Evolutionary conservation across 2,329 filamentous ascomycete genomes (phyloP), one percentile per base, ranked within the genome.

Genomic region (Arthroderma sp.): DNA sequence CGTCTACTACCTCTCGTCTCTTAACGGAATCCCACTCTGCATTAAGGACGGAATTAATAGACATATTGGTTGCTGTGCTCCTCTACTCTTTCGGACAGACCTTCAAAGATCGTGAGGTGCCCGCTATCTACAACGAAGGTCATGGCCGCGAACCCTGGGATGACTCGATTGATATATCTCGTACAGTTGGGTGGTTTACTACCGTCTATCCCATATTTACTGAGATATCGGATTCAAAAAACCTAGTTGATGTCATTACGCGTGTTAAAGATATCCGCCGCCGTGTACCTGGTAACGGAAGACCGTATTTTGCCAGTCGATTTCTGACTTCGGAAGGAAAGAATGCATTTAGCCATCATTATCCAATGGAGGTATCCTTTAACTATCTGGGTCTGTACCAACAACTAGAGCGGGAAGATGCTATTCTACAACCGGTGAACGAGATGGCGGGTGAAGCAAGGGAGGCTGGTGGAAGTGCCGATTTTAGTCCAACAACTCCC

Each of bases 121-220:
- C 69, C 0, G 65, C 66, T 0, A 61, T 73, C 9, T 70, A 68
- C 51, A 72, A 70, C 38, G 70, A 73, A 54, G 68, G 69, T 1
- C 69, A 72, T 45, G 70, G 69, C 5, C 64, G 70, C 27, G 69
- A 72, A 51, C 50, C 66, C 0, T 71, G 68, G 58, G 60, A 68
- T 46, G 40, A 60, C 2, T 60, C 55, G 15, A 61, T 72, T 40
- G 69, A 72, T 43, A 59, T 71, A 3, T 68, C 68, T 0, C 54
- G 64, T 28, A 72, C 69, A 0, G 60, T 72, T 8, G 70, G 70
- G 4, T 73, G 70, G 70, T 73, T 72, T 43, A 72, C 69, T 0
- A 68, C 69, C 31, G 58, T 72, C 43, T 65, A 62, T 28, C 69
- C 68, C 10, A 51, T 71, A 3, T 58, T 61, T 41, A 54, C 67